Evolutionary conservation across 306 rosid genomes (phyloP), one percentile per base, ranked within the genome.

Genomic region (Spatholobus suberectus): DNA sequence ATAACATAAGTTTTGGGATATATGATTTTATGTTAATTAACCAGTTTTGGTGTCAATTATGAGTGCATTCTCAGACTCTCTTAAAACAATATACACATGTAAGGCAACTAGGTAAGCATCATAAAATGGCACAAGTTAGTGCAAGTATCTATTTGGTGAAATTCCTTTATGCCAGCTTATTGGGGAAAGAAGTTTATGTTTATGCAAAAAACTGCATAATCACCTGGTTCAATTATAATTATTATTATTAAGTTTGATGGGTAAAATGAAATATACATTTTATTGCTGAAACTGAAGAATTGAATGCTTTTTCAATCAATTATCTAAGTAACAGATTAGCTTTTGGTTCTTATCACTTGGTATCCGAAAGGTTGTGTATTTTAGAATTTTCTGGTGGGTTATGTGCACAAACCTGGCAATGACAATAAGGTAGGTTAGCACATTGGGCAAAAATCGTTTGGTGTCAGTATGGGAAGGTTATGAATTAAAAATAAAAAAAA

Each of bases 1-100:
- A 47, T 29, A 41, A 14, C 77, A 47, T 29, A 41, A 14, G 5
- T 10, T 58, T 70, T 80, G 34, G 47, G 27, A 29, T 18, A 29
- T 57, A 57, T 55, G 26, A 41, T 55, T 17, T 24, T 68, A 54
- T 61, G 35, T 52, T 66, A n/a, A 69, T 26, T 17, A 21, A 24
- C 34, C 46, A 41, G 77, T 6, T 70, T 40, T 80, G 71, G 46
- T 37, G 57, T 35, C 47, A 66, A 66, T 35, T 78, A 65, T 75
- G 57, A 34, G 21, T 43, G 29, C 23, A 32, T 32, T 32, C 73
- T 77, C 46, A 18, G 20, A 63, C 46, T 23, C 34, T 52, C 13
- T 20, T n/a, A 41, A 20, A 6, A 11, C 59, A 38, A 40, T 58
- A 41, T 18, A 37, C 12, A 18, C 11, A 55, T 5, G 0, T 57